Evolutionary conservation across 2,329 filamentous ascomycete species (phyloP).

Genomic region (Penicillium sp.): DNA sequence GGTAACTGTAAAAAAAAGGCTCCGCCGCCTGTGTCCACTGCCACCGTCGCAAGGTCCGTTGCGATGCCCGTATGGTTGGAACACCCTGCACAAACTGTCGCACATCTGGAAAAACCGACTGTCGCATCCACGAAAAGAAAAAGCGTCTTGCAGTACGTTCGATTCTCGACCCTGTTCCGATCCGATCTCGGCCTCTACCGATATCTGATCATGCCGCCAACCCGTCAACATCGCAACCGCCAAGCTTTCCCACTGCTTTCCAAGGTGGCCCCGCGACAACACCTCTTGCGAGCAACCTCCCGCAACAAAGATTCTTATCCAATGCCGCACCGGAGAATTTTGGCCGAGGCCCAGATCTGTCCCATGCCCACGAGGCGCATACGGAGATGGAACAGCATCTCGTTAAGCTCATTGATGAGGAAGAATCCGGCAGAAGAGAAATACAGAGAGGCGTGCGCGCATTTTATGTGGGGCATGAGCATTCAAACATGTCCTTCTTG

Average conservation of each 20-base stretch:
- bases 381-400: conserved; percentile 45
- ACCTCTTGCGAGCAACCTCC: conserved; percentile 12
- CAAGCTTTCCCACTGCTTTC: conserved; percentile 28
- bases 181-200: conserved; percentile 39
- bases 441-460: conserved; percentile 48
- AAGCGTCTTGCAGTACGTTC: conserved; percentile 43
- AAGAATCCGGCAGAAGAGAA: conserved; percentile 43
- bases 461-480: conserved; percentile 53
- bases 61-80: conserved; percentile 47
- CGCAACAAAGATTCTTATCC: conserved; percentile 18
- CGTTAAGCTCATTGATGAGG: conserved; percentile 49
- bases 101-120: conserved; percentile 40
- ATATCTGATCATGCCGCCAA: conserved; percentile 22
- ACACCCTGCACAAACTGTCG: conserved; percentile 48
- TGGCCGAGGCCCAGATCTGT: conserved; percentile 25
- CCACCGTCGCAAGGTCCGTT: conserved; percentile 50
- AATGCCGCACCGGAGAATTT: conserved; percentile 21
- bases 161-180: conserved; percentile 44
- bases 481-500: conserved; percentile 54
- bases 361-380: conserved; percentile 38
- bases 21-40: conserved; percentile 48
- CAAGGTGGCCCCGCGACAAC: conserved; percentile 17
- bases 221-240: conserved; percentile 17
- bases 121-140: conserved; percentile 49
- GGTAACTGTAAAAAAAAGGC: conserved; percentile 25